Conservation (phyloP, 345 rosid genomes). For the Brassica nigra region DNA sequence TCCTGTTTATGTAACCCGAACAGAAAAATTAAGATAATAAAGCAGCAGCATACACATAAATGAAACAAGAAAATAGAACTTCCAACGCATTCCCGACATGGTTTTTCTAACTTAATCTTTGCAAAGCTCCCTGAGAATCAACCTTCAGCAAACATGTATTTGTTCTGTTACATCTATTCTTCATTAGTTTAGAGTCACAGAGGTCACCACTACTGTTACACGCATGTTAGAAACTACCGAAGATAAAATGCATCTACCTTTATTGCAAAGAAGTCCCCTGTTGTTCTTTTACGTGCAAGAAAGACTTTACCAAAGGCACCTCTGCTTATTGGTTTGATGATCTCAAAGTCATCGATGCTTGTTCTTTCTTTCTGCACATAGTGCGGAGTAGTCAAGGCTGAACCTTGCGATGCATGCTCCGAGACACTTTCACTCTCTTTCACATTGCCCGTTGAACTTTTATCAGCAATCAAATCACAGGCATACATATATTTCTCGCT, state of each 20-base stretch:
- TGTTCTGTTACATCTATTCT: background rate
- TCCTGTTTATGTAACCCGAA: no score
- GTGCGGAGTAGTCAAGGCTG: constrained; percentile 52
- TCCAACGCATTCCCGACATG: background rate
- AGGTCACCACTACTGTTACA: background rate
- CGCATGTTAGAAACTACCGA: background rate
- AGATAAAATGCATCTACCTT: constrained; percentile 50
- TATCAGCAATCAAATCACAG: constrained; percentile 52
- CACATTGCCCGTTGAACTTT: constrained; percentile 42
- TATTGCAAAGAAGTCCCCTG: constrained; percentile 87
- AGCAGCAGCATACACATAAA: background rate
- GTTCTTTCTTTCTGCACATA: constrained; percentile 61
- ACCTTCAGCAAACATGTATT: constrained; percentile 14
- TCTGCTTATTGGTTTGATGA: constrained; percentile 82
- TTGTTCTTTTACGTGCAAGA: constrained; percentile 80
- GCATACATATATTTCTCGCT: constrained; percentile 76
- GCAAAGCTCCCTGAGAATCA: background rate
- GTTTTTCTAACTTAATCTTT: background rate
- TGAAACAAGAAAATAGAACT: background rate
- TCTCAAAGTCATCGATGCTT: constrained; percentile 83
- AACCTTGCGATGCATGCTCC: constrained; percentile 57
- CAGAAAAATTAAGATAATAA: background rate
- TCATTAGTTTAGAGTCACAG: background rate
- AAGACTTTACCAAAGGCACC: constrained; percentile 89
- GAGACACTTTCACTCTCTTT: constrained; percentile 49